Base-by-base conservation (phyloP, 2,329 filamentous ascomycete species). In the Lecanicillium sp. region DNA sequence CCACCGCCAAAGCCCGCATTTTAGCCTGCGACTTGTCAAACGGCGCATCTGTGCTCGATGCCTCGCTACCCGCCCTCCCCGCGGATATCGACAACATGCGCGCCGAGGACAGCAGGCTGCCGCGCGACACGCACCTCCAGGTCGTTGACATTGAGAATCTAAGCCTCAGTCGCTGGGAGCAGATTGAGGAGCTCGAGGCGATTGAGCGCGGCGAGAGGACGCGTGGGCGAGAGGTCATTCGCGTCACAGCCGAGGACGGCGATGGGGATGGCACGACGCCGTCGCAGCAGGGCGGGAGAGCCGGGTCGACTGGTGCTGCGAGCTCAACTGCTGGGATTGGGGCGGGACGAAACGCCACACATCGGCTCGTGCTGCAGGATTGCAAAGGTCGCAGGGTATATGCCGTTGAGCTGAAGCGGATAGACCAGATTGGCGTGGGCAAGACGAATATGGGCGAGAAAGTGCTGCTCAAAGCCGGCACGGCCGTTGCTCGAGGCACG, bases 81-180 rank as follows among this genome's bases (percentile, higher is more conserved):
- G 40, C 60, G 0, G 70, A 74, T 46, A 61, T 80, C n/a, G 61
- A 47, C 36, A 66, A 76, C 46, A 66, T 73, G 0, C 61, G 65
- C 4, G 58, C 72, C 9, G 68, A 73, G 46, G 77, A 86, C 42
- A 60, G 65, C 4, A 64, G 61, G 0, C 64, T 97, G 0, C 44
- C 64, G 0, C 70, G 69, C 2, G 75, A 86, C 22, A 69, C 90
- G 1, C 69, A 82, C 3, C 81, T 92, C 1, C 92, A 97, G 59
- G 76, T 97, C 1, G 65, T 95, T 2, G 88, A 94, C 50, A 70
- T 97, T 7, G 83, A 94, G 54, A 89, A 97, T 54, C 72, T 97
- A 15, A 74, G 81, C 3, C 72, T 75, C 37, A 87, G 83, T 50
- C 74, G 84, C 37, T 94, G 89, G 87, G 82, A 87, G 46, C 87